Evolutionary conservation across 2,329 filamentous ascomycete genomes (phyloP), one percentile per base, ranked within the genome.

Genomic region (Mariannaea sp.): DNA sequence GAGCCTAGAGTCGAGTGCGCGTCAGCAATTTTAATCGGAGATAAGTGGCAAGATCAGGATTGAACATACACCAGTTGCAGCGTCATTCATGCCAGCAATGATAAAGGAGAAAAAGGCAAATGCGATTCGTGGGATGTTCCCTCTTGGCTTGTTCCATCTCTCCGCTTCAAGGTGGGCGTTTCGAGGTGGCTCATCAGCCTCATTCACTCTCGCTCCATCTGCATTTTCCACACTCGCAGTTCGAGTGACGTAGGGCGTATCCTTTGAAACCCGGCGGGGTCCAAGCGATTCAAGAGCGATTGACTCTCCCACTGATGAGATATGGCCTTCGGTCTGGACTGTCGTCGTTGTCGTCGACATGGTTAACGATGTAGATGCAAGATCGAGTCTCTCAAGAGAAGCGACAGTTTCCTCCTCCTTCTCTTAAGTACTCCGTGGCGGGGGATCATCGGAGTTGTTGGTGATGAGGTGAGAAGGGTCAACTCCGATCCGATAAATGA

Each of bases 81-180:
- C 84, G 67, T 88, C 85, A 56, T 86, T 87, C 70, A 83, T 77
- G 0, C 85, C 85, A 56, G 84, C 79, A 36, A 86, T 75, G 2
- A 83, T 73, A 53, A 87, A 85, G 0, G 80, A 78, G 65, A 81
- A 75, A 62, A 86, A 85, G 0, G 81, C 78, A 30, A 75, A 74
- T 0, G 33, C 65, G 1, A 75, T 56, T 20, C 66, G 67, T 2
- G 54, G 52, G 1, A 70, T 33, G 14, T 75, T 75, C 2, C 64
- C 66, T 7, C 48, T 65, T 0, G 73, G 73, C 14, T 66, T 59
- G 50, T 74, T 75, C 73, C 73, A 75, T 54, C 69, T 50, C 53
- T 75, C 70, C 0, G 58, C 52, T 14, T 67, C 50, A 2, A 36
- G 22, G 3, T 69, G 64, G 2, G 69, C 69, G 55, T 70, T 49